Evolutionary conservation across 1,284 basidiomycete genomes (phyloP).

Genomic region (Trametes versicolor): DNA sequence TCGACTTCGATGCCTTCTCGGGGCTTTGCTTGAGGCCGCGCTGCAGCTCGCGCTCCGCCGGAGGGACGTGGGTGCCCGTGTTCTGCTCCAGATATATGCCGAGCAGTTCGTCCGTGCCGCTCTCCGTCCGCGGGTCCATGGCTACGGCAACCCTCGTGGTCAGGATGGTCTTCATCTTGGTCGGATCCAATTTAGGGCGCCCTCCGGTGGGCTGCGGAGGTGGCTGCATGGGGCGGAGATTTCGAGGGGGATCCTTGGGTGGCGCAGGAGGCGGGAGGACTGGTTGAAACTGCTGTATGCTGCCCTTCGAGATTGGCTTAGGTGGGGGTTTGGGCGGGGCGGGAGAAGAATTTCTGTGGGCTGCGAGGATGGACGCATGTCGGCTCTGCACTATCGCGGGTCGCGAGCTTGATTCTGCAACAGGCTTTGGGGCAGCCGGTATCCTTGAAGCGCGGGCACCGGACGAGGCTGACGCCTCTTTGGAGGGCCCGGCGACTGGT

Average conservation of each 20-base stretch:
- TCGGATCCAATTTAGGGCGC: slow-evolving; percentile 16
- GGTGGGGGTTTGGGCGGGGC: not conserved
- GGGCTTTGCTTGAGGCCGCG: slow-evolving; percentile 56
- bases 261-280: slow-evolving; percentile 6
- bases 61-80: slow-evolving; percentile 42
- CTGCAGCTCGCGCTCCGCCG: slow-evolving; percentile 47
- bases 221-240: slow-evolving; percentile 25
- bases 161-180: slow-evolving; percentile 51
- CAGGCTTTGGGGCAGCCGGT: not conserved
- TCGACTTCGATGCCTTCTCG: slow-evolving; percentile 50
- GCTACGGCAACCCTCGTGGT: slow-evolving; percentile 54
- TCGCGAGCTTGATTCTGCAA: slow-evolving; percentile 5
- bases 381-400: slow-evolving; percentile 2
- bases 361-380: slow-evolving; percentile 14
- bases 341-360: slow-evolving; percentile 8
- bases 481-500: slow-evolving; percentile 14
- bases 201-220: slow-evolving; percentile 23
- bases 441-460: not conserved
- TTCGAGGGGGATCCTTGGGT: slow-evolving; percentile 10
- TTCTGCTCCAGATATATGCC: slow-evolving; percentile 52
- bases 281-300: slow-evolving; percentile 26
- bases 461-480: not conserved
- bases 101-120: slow-evolving; percentile 51
- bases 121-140: slow-evolving; percentile 53
- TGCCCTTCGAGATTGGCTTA: slow-evolving; percentile 20